phyloP scores from a whole-genome alignment of 345 rosid species.

The Cochlearia excelsa region DNA sequence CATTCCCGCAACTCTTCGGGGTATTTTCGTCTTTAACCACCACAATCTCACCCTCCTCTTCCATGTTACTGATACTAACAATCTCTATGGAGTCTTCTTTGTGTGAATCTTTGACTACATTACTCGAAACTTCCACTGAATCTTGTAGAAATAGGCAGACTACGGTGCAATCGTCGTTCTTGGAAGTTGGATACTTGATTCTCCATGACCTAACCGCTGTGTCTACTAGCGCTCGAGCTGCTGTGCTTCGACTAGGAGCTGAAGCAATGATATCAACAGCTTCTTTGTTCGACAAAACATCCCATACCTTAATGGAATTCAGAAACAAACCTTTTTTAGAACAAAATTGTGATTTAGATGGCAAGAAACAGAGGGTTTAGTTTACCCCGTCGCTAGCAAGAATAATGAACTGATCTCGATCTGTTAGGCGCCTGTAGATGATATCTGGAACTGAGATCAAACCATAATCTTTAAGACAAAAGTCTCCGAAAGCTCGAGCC shows the following conservation, averaged over 20 bases:
- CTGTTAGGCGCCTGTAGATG: slow-evolving; percentile 56
- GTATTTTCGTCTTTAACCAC: slow-evolving; percentile 45
- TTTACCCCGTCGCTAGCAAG: slow-evolving; percentile 95
- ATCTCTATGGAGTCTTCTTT: slow-evolving; percentile 47
- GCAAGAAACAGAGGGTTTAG: slow-evolving; percentile 9
- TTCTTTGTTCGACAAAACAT: slow-evolving; percentile 89
- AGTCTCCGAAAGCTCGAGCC: slow-evolving; percentile 99
- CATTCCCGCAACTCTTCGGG: slow-evolving; percentile 28
- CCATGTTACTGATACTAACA: slow-evolving; percentile 36
- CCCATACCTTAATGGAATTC: slow-evolving; percentile 61
- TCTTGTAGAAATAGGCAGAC: slow-evolving; percentile 83
- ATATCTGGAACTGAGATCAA: slow-evolving; percentile 87
- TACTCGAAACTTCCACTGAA: slow-evolving; percentile 30
- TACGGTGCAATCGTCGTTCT: slow-evolving; percentile 89
- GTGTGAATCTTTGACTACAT: slow-evolving; percentile 7
- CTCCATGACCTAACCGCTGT: slow-evolving; percentile 91
- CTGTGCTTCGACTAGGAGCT: slow-evolving; percentile 73
- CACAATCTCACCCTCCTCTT: slow-evolving; percentile 57
- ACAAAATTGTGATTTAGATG: slow-evolving; percentile 1
- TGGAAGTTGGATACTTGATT: slow-evolving; percentile 92
- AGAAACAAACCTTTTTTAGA: slow-evolving; percentile 6
- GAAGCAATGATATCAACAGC: slow-evolving; percentile 82
- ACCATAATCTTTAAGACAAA: slow-evolving; percentile 97
- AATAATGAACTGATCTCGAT: slow-evolving; percentile 75
- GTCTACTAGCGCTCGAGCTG: slow-evolving; percentile 92